Conservation (phyloP, 441 rosid genomes). For the Arabidopsis hybrid region DNA sequence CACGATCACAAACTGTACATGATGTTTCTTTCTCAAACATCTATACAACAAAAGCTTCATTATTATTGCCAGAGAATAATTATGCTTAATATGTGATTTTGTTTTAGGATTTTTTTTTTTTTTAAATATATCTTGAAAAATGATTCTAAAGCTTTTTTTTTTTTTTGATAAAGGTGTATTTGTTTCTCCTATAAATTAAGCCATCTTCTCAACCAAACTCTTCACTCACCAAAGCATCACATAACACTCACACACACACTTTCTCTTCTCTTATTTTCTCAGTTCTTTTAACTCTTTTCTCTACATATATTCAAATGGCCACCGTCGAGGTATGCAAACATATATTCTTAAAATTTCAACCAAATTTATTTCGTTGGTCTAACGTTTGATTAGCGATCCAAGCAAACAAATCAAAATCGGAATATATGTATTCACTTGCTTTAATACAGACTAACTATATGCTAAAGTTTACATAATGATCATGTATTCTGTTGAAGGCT, state of each 20-base stretch:
- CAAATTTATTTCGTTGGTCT: not conserved
- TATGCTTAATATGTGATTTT: not conserved
- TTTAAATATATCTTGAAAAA: not conserved
- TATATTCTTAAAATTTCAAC: not conserved
- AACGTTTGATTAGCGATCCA: slow-evolving; percentile 9
- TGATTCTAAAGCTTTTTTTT: not conserved
- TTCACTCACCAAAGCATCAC: slow-evolving; percentile 43
- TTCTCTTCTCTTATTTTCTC: slow-evolving; percentile 22
- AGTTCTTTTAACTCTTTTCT: slow-evolving; percentile 9
- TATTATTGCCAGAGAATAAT: slow-evolving; percentile 30
- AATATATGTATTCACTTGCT: slow-evolving; percentile 1
- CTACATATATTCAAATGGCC: slow-evolving; percentile 41
- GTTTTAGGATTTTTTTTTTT: not conserved
- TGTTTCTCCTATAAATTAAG: slow-evolving; percentile 44
- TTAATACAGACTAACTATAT: slow-evolving; percentile 6
- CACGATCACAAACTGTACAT: slow-evolving; percentile 22
- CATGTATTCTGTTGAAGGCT: not conserved
- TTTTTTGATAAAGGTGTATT: slow-evolving; percentile 7
- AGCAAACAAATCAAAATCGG: not conserved
- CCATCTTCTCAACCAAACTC: slow-evolving; percentile 35
- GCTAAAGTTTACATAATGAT: not conserved
- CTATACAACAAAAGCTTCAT: slow-evolving; percentile 36
- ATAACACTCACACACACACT: slow-evolving; percentile 17
- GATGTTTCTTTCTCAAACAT: slow-evolving; percentile 27
- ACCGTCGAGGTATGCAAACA: slow-evolving; percentile 36